These are phyloP conservation scores for Pleurotus ostreatus DNA, from an alignment of 768 basidiomycete genomes.

Conservation along the genomic window DNA sequence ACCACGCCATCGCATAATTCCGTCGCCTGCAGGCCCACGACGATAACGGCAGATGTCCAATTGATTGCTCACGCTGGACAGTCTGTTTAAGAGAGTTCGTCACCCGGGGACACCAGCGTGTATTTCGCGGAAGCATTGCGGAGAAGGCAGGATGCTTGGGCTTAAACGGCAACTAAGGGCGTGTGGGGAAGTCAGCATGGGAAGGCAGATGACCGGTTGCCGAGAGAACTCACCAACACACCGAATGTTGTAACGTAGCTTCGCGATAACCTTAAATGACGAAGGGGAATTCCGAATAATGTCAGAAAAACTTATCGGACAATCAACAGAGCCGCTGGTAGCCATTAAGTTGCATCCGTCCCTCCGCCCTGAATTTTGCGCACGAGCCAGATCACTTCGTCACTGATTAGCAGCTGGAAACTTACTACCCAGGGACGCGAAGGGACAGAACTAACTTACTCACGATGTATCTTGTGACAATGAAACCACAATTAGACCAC, in stretches of 20 bases:
- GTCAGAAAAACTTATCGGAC: background rate
- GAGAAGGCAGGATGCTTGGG: background rate
- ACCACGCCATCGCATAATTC: background rate
- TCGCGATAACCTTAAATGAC: background rate
- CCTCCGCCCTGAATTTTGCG: background rate
- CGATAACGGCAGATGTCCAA: slow-evolving; percentile 4
- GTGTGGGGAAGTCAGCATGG: background rate
- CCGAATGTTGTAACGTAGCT: background rate
- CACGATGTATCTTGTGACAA: slow-evolving; percentile 1
- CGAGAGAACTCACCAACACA: slow-evolving; percentile 7
- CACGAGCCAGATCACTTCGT: background rate
- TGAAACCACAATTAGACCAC: background rate
- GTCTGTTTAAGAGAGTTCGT: slow-evolving; percentile 1
- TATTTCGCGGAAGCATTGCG: slow-evolving; percentile 6
- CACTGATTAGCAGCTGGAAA: background rate
- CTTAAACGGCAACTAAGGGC: slow-evolving; percentile 6
- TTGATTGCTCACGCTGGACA: slow-evolving; percentile 2
- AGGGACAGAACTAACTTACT: background rate
- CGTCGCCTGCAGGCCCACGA: background rate
- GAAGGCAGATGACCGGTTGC: slow-evolving; percentile 7
- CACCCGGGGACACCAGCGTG: background rate
- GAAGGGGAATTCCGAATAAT: background rate
- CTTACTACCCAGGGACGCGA: background rate
- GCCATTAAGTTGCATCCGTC: background rate
- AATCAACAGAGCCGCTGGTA: background rate